phyloP scores from a whole-genome alignment of 2,329 filamentous ascomycete genomes.

The Capronia epimyces region DNA sequence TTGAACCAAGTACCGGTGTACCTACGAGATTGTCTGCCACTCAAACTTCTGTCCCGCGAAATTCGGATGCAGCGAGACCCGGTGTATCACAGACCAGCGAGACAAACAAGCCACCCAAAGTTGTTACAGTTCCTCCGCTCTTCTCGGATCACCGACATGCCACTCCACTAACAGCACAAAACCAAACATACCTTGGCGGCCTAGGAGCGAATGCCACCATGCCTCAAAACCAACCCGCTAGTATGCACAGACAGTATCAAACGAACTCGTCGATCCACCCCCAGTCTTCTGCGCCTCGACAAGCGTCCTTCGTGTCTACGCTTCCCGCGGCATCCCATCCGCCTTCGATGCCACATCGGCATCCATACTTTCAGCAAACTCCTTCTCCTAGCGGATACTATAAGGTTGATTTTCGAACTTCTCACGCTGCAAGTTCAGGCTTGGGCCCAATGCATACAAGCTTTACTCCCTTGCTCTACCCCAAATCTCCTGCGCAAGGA shows the following conservation, averaged over 20 bases:
- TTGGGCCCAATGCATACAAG: neutral
- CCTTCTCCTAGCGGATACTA: conserved; percentile 9
- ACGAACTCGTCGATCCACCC: neutral
- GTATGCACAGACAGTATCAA: conserved; percentile 4
- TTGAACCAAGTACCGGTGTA: neutral
- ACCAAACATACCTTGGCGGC: neutral
- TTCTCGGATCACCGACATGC: conserved; percentile 12
- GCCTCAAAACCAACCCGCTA: neutral
- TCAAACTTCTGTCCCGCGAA: neutral
- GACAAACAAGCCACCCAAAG: neutral
- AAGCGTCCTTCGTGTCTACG: neutral
- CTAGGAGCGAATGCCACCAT: neutral
- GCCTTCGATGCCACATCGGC: neutral
- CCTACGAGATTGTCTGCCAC: neutral
- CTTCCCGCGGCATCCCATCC: neutral
- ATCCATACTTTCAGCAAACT: conserved; percentile 7
- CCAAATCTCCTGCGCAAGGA: neutral
- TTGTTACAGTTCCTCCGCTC: conserved; percentile 10
- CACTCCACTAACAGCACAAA: neutral
- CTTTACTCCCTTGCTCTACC: neutral
- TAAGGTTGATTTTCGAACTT: conserved; percentile 5
- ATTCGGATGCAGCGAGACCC: neutral
- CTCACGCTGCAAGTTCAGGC: neutral
- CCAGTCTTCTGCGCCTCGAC: neutral
- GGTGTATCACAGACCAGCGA: neutral